Evolutionary conservation across 164 flowering plant genomes (phyloP).

Genomic region (Liquidambar formosana): DNA sequence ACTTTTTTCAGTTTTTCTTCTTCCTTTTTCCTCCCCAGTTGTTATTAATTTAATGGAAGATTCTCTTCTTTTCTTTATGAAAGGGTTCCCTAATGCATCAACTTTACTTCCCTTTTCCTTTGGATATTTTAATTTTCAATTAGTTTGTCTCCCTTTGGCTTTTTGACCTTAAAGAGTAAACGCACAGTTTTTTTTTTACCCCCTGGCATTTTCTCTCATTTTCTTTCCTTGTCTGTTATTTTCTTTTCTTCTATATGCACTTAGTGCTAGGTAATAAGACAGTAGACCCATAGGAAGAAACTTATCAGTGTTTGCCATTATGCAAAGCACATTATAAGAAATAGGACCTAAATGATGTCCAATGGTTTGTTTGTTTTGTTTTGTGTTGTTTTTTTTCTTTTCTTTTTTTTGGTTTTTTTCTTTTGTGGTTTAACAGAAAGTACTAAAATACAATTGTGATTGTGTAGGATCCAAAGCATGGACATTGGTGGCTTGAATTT

Average conservation of each 20-base stretch:
- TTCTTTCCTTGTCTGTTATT: no score
- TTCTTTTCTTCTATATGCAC: no score
- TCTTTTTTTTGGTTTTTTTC: no score
- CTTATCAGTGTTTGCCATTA: background rate
- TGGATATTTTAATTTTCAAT: background rate
- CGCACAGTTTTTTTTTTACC: background rate
- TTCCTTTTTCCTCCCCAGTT: conserved; percentile 1
- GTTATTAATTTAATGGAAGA: conserved; percentile 5
- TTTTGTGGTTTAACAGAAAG: no score
- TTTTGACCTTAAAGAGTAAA: background rate
- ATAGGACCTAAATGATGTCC: background rate
- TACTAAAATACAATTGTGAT: background rate
- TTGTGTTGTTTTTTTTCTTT: background rate
- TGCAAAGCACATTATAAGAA: background rate
- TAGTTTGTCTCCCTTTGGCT: background rate
- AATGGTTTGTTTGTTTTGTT: no score
- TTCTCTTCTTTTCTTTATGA: conserved; percentile 4
- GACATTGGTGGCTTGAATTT: conserved; percentile 50
- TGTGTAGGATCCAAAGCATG: conserved; percentile 24
- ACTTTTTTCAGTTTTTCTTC: background rate
- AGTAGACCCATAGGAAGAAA: no score
- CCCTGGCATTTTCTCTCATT: no score
- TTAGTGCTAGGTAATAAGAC: no score
- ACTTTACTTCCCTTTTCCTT: background rate
- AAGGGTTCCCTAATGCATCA: background rate